Evolutionary conservation across 305 asterid species (phyloP).

Genomic region (Petunia hybrid): DNA sequence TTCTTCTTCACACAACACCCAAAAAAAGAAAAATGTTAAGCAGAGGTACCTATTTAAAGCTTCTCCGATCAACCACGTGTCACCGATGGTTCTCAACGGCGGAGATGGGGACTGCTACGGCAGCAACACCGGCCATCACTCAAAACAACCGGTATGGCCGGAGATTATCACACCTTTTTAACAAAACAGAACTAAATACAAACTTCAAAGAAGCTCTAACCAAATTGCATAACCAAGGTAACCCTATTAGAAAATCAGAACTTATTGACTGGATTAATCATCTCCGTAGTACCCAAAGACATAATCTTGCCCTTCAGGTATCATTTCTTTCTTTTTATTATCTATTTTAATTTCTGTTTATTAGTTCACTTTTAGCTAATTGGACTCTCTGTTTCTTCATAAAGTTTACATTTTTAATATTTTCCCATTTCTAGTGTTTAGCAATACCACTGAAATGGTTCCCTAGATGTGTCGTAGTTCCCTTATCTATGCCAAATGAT

Average conservation of each 20-base stretch:
- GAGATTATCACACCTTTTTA: slow-evolving; percentile 32
- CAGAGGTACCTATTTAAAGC: slow-evolving; percentile 25
- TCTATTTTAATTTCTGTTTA: background rate
- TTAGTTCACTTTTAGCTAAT: background rate
- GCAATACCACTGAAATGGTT: background rate
- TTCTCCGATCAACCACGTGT: slow-evolving; percentile 25
- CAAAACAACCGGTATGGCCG: background rate
- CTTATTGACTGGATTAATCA: slow-evolving; percentile 42
- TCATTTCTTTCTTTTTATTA: background rate
- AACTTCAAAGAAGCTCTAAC: slow-evolving; percentile 43
- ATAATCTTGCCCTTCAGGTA: slow-evolving; percentile 64
- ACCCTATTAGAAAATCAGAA: slow-evolving; percentile 36
- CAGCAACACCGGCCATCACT: slow-evolving; percentile 1
- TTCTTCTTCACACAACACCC: background rate
- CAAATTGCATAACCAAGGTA: slow-evolving; percentile 49
- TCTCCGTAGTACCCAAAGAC: slow-evolving; percentile 50
- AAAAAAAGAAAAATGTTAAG: background rate
- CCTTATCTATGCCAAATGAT: background rate
- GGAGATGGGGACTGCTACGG: background rate
- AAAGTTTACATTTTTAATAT: background rate
- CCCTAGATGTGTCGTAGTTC: background rate
- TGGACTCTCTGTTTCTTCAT: background rate
- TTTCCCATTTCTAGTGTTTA: background rate
- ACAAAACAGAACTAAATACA: slow-evolving; percentile 38
- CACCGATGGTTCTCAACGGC: slow-evolving; percentile 28